Evolutionary conservation across 192 early-diverging fungal species (phyloP), one percentile per base, ranked within the genome.

Genomic region (Podila horticola): DNA sequence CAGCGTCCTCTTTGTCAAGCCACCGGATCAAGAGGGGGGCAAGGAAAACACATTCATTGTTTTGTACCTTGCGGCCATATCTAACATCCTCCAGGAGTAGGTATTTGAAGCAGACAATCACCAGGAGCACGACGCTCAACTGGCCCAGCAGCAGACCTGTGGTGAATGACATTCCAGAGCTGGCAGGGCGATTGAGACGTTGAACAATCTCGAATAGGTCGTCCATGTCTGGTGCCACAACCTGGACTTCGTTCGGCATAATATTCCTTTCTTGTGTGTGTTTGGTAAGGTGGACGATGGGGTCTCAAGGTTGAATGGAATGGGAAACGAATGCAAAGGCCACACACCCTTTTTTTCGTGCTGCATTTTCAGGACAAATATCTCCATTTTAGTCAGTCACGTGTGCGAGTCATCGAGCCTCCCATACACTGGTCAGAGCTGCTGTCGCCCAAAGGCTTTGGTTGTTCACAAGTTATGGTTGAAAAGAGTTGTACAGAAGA

Each of bases 121-220:
- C 82, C 17, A 89, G 58, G 24, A 87, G 20, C 26, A 91, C 67
- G 8, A 89, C 79, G 28, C 83, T 86, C 4, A 87, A 15, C 72
- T 90, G 86, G 26, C 86, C 86, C 17, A 86, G 66, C 31, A 89
- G 58, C 41, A 90, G 66, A 5, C 89, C 89, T 57, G 85, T 75
- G 1, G 84, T 72, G 66, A 90, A 90, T 8, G 86, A 86, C 83
- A 75, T 76, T 33, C 79, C 79, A 51, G 28, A 69, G 69, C n/a
- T 70, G 72, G 26, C 33, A 45, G 62, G 62, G 50, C 19, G 67
- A 62, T 20, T 45, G 52, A 79, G 22, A 51, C 69, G 71, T 55
- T 73, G 72, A 13, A 55, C 71, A 65, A 81, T 73, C 77, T 81
- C 77, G 58, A 81, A 61, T 67, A 64, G 58, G 57, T 65, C 65